A percentile compares a stretch with the other conserved stretches of the same genome.
Evolutionary conservation across 176 grass and related monocot genomes (phyloP).

Genomic region (Carex pumila): DNA sequence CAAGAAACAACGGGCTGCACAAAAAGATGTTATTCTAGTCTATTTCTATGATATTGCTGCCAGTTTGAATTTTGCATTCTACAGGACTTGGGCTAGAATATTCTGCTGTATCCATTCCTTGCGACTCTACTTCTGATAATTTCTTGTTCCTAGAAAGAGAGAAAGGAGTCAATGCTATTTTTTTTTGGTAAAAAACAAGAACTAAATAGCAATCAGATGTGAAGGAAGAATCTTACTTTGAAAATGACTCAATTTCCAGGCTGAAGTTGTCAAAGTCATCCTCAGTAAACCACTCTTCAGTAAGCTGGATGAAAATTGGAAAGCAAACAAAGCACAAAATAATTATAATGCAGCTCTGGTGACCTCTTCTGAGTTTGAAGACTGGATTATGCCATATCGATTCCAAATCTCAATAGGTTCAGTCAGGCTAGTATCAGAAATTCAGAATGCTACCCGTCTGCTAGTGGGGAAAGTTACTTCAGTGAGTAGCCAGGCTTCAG

Average conservation of each 20-base stretch:
- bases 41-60: constrained; percentile 11
- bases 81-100: not conserved
- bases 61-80: not conserved
- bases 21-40: not conserved
- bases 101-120: not conserved
- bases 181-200: not conserved
- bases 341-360: not conserved
- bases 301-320: constrained; percentile 24
- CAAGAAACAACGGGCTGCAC: not conserved
- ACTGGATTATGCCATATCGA: not conserved
- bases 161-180: not conserved
- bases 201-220: constrained; percentile 8
- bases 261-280: constrained; percentile 59
- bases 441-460: not conserved
- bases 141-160: constrained; percentile 16
- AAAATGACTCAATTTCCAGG: constrained; percentile 44
- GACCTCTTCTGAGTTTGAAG: not conserved
- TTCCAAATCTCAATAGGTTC: not conserved
- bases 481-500: not conserved
- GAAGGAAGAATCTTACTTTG: constrained; percentile 28
- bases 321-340: constrained; percentile 4
- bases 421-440: not conserved
- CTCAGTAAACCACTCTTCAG: constrained; percentile 48
- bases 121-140: not conserved
- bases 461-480: not conserved